Percentiles rank a stretch among this genome's conserved stretches.
Evolutionary conservation across 176 grass and related monocot species (phyloP).

Genomic region (Avena eriantha): DNA sequence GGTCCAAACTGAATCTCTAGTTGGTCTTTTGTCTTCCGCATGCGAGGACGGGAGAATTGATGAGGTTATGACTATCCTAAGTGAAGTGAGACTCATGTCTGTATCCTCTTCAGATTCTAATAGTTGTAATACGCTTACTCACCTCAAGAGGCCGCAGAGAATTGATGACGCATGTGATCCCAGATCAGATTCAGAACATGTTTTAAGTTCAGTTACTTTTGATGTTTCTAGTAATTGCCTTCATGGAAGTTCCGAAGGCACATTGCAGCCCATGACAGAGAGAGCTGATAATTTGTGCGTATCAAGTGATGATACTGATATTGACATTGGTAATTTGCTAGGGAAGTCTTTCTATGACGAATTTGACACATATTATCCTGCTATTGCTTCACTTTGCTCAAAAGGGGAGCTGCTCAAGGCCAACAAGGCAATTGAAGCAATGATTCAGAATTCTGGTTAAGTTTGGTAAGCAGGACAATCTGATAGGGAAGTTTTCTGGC

Average conservation of each 20-base stretch:
- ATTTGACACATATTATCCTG: constrained; percentile 80
- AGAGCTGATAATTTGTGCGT: constrained; percentile 46
- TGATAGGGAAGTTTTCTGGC: constrained; percentile 17
- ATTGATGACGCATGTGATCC: constrained; percentile 44
- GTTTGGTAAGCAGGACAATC: constrained; percentile 33
- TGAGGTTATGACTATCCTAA: constrained; percentile 76
- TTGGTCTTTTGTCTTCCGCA: constrained; percentile 66
- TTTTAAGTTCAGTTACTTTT: constrained; percentile 27
- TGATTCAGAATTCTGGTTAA: constrained; percentile 80
- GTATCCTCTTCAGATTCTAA: constrained; percentile 52
- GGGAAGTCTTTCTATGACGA: constrained; percentile 62
- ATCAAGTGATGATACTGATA: constrained; percentile 40
- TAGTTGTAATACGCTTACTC: constrained; percentile 34
- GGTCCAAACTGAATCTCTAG: constrained; percentile 63
- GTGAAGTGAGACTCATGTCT: constrained; percentile 67
- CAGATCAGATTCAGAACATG: constrained; percentile 31
- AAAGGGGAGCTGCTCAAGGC: constrained; percentile 76
- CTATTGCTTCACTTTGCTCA: constrained; percentile 70
- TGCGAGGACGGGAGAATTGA: constrained; percentile 81
- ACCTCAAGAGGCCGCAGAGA: constrained; percentile 53
- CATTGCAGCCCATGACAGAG: constrained; percentile 39
- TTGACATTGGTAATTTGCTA: constrained; percentile 52
- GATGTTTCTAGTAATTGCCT: constrained; percentile 38
- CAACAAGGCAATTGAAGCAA: constrained; percentile 69
- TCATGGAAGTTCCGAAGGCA: constrained; percentile 11